These are phyloP conservation scores for Recurvomyces mirabilis DNA, from an alignment of 495 filamentous ascomycete species.

Conservation along the genomic window DNA sequence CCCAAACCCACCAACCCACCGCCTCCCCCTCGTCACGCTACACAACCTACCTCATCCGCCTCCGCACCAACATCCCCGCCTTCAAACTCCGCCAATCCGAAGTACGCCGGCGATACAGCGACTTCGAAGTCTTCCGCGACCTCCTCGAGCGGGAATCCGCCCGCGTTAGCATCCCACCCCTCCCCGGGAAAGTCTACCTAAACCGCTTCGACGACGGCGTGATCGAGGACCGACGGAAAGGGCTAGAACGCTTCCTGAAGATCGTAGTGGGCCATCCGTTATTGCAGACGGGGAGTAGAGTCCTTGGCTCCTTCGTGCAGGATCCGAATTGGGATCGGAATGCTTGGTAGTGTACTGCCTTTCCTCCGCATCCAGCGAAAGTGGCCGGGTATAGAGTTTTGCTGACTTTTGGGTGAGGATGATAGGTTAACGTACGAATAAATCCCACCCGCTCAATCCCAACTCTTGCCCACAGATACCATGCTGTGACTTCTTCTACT, in stretches of 20 bases:
- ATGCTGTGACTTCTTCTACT: no score
- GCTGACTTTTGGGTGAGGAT: not conserved
- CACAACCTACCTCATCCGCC: constrained; percentile 95
- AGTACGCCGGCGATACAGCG: constrained; percentile 87
- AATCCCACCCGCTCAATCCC: not conserved
- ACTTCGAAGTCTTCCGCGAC: constrained; percentile 98
- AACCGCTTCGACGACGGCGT: constrained; percentile 98
- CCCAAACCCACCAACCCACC: constrained; percentile 57
- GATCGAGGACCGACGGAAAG: constrained; percentile 87
- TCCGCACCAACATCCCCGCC: constrained; percentile 95
- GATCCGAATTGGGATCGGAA: constrained; percentile 28
- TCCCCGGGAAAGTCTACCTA: constrained; percentile 95
- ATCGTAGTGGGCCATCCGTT: constrained; percentile 95
- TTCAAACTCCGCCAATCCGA: constrained; percentile 83
- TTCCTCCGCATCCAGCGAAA: not conserved
- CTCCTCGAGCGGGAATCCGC: constrained; percentile 92
- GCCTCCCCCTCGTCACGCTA: constrained; percentile 37
- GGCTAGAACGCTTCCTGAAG: constrained; percentile 89
- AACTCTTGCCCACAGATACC: no score
- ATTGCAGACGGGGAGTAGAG: constrained; percentile 94
- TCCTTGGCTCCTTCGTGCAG: constrained; percentile 89
- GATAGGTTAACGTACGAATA: constrained; percentile 7
- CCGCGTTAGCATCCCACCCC: constrained; percentile 85
- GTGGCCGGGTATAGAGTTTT: no score
- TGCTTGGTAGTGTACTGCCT: constrained; percentile 20